These are phyloP conservation scores for Umbellularia californica DNA, from an alignment of 164 flowering plant genomes.

Conservation along the genomic window DNA sequence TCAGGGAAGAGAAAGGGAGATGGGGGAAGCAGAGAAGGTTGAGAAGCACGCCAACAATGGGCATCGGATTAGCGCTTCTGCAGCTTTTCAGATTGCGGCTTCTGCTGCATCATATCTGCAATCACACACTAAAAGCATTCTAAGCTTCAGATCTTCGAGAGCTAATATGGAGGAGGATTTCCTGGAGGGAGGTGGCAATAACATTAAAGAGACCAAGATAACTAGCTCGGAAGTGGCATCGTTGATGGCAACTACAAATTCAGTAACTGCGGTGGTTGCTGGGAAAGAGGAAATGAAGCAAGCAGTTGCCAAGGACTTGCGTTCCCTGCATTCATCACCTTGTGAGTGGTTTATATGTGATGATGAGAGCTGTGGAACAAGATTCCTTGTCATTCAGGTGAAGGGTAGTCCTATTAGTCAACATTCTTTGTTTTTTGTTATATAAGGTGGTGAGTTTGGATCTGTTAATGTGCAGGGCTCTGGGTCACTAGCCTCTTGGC, in stretches of 20 bases:
- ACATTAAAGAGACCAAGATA: conserved; percentile 2
- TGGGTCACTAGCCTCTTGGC: conserved; percentile 94
- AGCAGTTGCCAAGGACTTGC: conserved; percentile 87
- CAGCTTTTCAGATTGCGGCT: conserved; percentile 76
- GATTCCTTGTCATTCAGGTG: conserved; percentile 94
- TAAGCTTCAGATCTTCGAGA: conserved; percentile 51
- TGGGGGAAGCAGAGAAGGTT: conserved; percentile 6
- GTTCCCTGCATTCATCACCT: conserved; percentile 62
- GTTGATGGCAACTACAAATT: conserved; percentile 73
- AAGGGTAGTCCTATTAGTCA: background rate
- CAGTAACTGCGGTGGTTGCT: conserved; percentile 89
- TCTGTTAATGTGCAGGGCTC: conserved; percentile 62
- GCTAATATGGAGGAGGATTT: background rate
- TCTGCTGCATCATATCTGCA: conserved; percentile 85
- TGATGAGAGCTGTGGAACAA: conserved; percentile 60
- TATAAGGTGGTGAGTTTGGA: background rate
- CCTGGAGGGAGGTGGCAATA: conserved; percentile 13
- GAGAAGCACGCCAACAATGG: conserved; percentile 34
- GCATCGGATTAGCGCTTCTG: conserved; percentile 46
- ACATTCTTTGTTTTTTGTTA: background rate
- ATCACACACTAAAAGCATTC: conserved; percentile 57
- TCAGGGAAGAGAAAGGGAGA: conserved; percentile 18
- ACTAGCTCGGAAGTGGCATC: conserved; percentile 56
- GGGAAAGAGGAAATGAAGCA: conserved; percentile 93
- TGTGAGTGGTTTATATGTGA: conserved; percentile 98